These are phyloP conservation scores for Podospora pseudoanserina DNA, from an alignment of 495 filamentous ascomycete genomes.

Conservation along the genomic window DNA sequence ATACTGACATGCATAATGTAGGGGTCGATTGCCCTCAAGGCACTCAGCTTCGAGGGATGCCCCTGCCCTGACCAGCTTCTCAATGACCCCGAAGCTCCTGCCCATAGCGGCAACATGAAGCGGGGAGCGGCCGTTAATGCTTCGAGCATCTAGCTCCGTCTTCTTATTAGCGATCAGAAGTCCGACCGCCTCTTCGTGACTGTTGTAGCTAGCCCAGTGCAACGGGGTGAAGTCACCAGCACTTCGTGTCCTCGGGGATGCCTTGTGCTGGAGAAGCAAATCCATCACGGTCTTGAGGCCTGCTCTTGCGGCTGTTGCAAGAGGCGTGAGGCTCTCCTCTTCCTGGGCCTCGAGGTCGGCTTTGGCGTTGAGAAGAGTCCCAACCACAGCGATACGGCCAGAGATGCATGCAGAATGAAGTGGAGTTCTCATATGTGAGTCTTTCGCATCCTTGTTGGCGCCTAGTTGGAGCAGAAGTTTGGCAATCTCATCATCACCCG, in stretches of 20 bases:
- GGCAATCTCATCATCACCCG: constrained; percentile 9
- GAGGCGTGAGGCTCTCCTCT: too few relatives aligned
- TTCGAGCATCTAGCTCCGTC: too few relatives aligned
- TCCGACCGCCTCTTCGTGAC: constrained; percentile 7
- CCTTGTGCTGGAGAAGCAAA: not conserved
- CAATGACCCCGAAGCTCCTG: constrained; percentile 11
- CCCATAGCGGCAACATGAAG: constrained; percentile 3
- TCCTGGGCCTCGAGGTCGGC: too few relatives aligned
- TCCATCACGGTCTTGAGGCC: too few relatives aligned
- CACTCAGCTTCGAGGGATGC: constrained; percentile 7
- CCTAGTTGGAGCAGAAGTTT: not conserved
- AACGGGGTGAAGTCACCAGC: constrained; percentile 6
- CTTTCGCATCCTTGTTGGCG: too few relatives aligned
- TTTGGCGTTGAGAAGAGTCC: not conserved
- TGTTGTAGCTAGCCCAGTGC: constrained; percentile 14
- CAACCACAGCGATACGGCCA: too few relatives aligned
- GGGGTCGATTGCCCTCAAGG: not conserved
- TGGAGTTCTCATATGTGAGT: too few relatives aligned
- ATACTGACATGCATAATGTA: not conserved
- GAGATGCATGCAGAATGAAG: too few relatives aligned
- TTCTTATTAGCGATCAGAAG: not conserved
- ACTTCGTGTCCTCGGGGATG: constrained; percentile 1
- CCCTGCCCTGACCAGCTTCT: constrained; percentile 10
- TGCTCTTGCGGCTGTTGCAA: too few relatives aligned
- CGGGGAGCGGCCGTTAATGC: too few relatives aligned